phyloP scores from a whole-genome alignment of 139 green algal species.

The Volvox africanus region DNA sequence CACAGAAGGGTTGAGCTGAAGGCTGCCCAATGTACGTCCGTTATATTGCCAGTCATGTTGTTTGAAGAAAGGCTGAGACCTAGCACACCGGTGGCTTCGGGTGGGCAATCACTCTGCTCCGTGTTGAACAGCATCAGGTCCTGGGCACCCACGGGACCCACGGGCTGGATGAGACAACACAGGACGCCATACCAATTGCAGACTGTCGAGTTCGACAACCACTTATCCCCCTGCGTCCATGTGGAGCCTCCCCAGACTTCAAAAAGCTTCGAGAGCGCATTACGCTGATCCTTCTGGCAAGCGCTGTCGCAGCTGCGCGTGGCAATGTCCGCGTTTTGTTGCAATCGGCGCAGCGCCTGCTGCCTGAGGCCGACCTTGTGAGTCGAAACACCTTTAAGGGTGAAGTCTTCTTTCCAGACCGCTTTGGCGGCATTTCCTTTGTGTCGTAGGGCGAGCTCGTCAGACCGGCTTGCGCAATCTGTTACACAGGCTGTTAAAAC shows the following conservation, averaged over 20 bases:
- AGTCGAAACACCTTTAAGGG: not conserved
- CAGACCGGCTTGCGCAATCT: not conserved
- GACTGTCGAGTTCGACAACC: not conserved
- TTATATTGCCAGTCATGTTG: constrained; percentile 22
- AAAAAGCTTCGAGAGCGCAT: not conserved
- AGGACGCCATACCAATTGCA: constrained; percentile 8
- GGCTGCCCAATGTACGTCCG: not conserved
- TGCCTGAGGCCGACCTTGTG: not conserved
- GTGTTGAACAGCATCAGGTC: not conserved
- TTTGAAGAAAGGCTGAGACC: not conserved
- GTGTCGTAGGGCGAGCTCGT: not conserved
- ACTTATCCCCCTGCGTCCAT: not conserved
- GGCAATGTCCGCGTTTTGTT: not conserved
- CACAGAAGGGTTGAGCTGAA: constrained; percentile 18
- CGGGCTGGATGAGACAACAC: not conserved
- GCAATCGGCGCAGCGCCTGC: not conserved
- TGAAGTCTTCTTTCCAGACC: not conserved
- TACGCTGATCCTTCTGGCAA: constrained; percentile 1
- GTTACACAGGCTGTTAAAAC: not conserved
- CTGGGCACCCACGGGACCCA: not conserved
- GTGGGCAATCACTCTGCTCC: not conserved
- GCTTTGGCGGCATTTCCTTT: not conserved
- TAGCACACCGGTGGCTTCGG: not conserved
- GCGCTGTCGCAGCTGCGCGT: not conserved
- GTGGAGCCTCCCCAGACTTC: not conserved